phyloP scores from a whole-genome alignment of 2,329 filamentous ascomycete species.

The Pseudogymnoascus sp. region DNA sequence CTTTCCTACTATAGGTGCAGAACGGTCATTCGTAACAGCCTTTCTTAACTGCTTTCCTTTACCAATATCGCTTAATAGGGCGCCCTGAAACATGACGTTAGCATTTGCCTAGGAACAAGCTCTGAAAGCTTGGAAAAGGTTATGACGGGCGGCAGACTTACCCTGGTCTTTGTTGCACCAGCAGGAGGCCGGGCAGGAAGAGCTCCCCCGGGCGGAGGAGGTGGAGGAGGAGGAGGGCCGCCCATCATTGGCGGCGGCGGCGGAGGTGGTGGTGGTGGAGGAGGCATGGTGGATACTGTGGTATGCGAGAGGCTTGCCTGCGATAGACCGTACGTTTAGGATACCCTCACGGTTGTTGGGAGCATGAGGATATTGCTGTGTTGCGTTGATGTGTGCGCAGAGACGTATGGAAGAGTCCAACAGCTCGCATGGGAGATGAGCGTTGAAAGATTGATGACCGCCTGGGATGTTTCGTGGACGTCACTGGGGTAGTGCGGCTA shows the following conservation, averaged over 20 bases:
- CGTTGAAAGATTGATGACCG: constrained; percentile 5
- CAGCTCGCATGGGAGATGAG: constrained; percentile 1
- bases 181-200: constrained; percentile 51
- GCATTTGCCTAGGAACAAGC: constrained; percentile 15
- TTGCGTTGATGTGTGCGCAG: not conserved
- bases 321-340: not conserved
- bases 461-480: constrained; percentile 8
- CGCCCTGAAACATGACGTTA: constrained; percentile 49
- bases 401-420: not conserved
- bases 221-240: constrained; percentile 53
- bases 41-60: constrained; percentile 79
- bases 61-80: constrained; percentile 76
- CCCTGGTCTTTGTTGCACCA: constrained; percentile 45
- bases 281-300: constrained; percentile 19
- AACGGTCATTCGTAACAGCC: constrained; percentile 84
- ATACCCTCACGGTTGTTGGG: not conserved
- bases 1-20: constrained; percentile 62
- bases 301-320: not conserved
- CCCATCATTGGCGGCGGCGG: constrained; percentile 41
- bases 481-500: constrained; percentile 8
- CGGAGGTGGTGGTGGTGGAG: constrained; percentile 64
- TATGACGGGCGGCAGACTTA: constrained; percentile 36
- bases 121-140: constrained; percentile 13
- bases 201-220: constrained; percentile 53
- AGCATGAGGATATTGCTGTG: not conserved